These are phyloP conservation scores for Leptodontidium sp. DNA, from an alignment of 2,329 filamentous ascomycete species.

Conservation along the genomic window DNA sequence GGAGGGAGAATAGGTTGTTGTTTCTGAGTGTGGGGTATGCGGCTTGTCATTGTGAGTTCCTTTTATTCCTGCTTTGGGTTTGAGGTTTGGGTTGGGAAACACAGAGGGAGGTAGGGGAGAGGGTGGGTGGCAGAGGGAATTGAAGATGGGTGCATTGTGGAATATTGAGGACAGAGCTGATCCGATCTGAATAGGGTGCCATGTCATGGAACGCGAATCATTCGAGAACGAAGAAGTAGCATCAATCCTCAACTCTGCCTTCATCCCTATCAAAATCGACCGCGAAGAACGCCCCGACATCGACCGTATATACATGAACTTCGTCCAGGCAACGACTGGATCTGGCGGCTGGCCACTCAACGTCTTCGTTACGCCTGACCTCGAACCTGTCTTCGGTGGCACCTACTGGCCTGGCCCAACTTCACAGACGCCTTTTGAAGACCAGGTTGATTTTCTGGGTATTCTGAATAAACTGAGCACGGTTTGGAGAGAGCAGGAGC, in stretches of 20 bases:
- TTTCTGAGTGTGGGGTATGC: slow-evolving; percentile 96
- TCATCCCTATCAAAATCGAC: slow-evolving; percentile 92
- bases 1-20: slow-evolving; percentile 83
- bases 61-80: slow-evolving; percentile 8
- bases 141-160: not conserved
- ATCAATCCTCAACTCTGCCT: slow-evolving; percentile 81
- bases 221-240: slow-evolving; percentile 87
- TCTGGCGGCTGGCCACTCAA: slow-evolving; percentile 95
- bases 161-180: not conserved
- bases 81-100: not conserved
- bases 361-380: slow-evolving; percentile 92
- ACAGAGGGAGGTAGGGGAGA: not conserved
- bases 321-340: slow-evolving; percentile 90
- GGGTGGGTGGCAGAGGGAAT: not conserved
- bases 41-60: slow-evolving; percentile 85
- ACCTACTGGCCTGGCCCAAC: slow-evolving; percentile 82
- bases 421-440: slow-evolving; percentile 52
- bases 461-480: slow-evolving; percentile 80
- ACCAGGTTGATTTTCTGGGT: slow-evolving; percentile 80
- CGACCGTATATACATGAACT: slow-evolving; percentile 98
- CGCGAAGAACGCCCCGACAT: slow-evolving; percentile 93
- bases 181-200: slow-evolving; percentile 65
- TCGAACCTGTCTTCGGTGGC: slow-evolving; percentile 94
- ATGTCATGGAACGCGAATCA: slow-evolving; percentile 92
- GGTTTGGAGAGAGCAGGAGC: slow-evolving; percentile 84